Evolutionary conservation across 225 moss, liverwort and hornwort genomes (phyloP), one percentile per base, ranked within the genome.

Genomic region (Pseudisothecium myosuroides): DNA sequence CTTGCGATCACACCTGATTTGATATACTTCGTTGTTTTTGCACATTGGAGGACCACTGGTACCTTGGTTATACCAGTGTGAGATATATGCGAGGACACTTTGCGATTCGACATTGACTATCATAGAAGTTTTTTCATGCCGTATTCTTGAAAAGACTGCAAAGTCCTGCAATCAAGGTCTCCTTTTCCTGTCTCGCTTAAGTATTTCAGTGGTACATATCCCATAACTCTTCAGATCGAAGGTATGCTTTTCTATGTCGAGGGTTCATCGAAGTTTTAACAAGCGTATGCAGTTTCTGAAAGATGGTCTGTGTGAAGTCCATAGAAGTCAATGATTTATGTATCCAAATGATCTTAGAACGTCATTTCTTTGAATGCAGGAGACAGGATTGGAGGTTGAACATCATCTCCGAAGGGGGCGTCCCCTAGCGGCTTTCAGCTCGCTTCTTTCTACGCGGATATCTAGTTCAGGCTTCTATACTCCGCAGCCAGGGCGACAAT

Each of bases 381-480:
- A 95, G 80, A 83, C 95, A 39, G 95, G 95, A 73, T 84, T 92
- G 91, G 96, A 94, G 74, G 93, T 94, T 88, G 94, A 96, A 93
- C 93, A 96, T 92, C 94, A 96, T 93, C 92, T 98, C 62, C 94
- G 97, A 68, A 94, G 96, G 83, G 98, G 98, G 86, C 96, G 96
- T 91, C 96, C 91, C 76, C 79, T 97, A 60, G 96, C 96, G 86
- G 97, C 98, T 58, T 98, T 98, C 88, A 94, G 91, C 87, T 93
- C 89, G 69, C 84, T 98, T 79, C 91, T 97, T 60, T 87, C 92
- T 66, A 89, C 93, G 80, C 96, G 98, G 81, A 81, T 95, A 47
- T 89, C 93, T 67, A 77, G 74, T 75, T 67, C 67, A 68, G 89
- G 73, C 84, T 92, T 86, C 27, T 85, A 80, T 76, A 43, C 58